Evolutionary conservation across 2,329 filamentous ascomycete species (phyloP).

Genomic region (Ophiocordyceps sinensis): DNA sequence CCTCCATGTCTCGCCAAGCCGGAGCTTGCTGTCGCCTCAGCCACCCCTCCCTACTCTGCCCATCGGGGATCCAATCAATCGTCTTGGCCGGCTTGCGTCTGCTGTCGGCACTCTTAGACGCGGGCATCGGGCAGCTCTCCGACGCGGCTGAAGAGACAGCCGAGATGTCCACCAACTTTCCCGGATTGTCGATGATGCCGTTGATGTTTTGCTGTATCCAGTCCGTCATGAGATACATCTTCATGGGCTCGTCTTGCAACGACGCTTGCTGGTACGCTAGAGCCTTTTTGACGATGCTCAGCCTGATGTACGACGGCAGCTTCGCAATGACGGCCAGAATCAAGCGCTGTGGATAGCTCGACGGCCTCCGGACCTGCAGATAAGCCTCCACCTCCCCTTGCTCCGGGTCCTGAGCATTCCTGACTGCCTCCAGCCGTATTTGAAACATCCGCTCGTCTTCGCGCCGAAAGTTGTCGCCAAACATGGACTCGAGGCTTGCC

Average conservation of each 20-base stretch:
- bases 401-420: conserved; percentile 35
- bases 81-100: conserved; percentile 35
- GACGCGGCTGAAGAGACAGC: conserved; percentile 56
- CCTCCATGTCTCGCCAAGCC: conserved; percentile 60
- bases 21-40: conserved; percentile 47
- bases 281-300: conserved; percentile 71
- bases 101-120: conserved; percentile 14
- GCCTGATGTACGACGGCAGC: conserved; percentile 81
- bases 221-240: conserved; percentile 74
- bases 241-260: conserved; percentile 73
- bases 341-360: conserved; percentile 56
- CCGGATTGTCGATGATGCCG: conserved; percentile 70
- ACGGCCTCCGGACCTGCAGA: conserved; percentile 56
- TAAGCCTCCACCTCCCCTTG: conserved; percentile 36
- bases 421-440: conserved; percentile 47
- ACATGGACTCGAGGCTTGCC: conserved; percentile 71
- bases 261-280: conserved; percentile 56
- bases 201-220: conserved; percentile 83
- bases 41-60: conserved; percentile 54
- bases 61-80: conserved; percentile 49
- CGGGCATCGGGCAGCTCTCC: conserved; percentile 26
- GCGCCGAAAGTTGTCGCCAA: conserved; percentile 55
- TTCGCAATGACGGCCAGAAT: conserved; percentile 56
- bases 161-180: conserved; percentile 70
- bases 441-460: conserved; percentile 51